Base-by-base conservation (phyloP, 2,329 filamentous ascomycete genomes). In the Monosporascus sp. region DNA sequence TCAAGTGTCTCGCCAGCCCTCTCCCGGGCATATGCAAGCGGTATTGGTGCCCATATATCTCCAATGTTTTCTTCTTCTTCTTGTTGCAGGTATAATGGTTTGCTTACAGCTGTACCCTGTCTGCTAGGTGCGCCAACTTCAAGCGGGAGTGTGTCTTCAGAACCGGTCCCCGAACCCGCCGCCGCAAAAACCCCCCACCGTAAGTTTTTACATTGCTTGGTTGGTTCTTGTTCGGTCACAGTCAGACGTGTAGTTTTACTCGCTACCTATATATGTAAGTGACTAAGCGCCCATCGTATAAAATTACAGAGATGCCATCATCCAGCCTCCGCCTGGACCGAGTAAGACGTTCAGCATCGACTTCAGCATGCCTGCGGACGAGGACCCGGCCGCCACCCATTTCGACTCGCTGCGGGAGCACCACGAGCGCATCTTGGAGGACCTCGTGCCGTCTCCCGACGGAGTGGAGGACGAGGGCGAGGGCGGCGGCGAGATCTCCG, bases 101-200 rank as follows among this genome's bases (percentile, higher is more conserved):
- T 35, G 9, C 31, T 35, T 35, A 35, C 31, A 37, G 20, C 18
- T 35, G 15, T 31, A 40, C 8, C 17, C 22, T 6, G 18, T 11
- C 20, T 55, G 26, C 46, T 46, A 81, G 79, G 59, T 82, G 79
- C 60, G 71, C 76, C 48, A 74, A 76, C 46, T 79, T 74, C 31
- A 81, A 79, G 62, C 69, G 73, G 50, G 79, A 82, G 65, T 82
- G 79, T 53, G 68, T 81, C 51, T 78, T 78, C 55, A 72, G 77
- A 48, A 76, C 74, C 0, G 75, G 72, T 7, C 75, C 79, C 0
- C 71, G 78, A 15, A 79, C 74, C n/a, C 71, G 80, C 45, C 70
- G 79, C 37, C 70, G 74, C 5, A 72, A 74, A 53, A 70, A 69
- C 50, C 70, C 72, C 7, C 72, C 70, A 59, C 61, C 70, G 78